Conservation (phyloP, 208 protist genomes). For the Trypanosoma vivax region DNA sequence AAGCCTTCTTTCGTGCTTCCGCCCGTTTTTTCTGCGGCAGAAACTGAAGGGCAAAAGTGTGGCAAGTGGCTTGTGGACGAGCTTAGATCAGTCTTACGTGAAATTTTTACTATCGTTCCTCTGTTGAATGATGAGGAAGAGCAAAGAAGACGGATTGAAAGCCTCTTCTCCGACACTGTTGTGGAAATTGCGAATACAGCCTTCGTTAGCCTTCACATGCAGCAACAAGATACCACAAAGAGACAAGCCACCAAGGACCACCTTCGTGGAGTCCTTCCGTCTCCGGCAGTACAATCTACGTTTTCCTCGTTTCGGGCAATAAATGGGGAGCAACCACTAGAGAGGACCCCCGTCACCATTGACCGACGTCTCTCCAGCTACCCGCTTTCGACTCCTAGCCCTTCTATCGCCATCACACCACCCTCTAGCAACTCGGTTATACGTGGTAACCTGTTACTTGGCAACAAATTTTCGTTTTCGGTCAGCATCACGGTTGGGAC, state of each 20-base stretch:
- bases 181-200: slow-evolving; percentile 31
- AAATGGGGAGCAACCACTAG: slow-evolving; percentile 4
- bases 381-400: slow-evolving; percentile 61
- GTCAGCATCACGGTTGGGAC: slow-evolving; percentile 55
- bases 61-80: slow-evolving; percentile 46
- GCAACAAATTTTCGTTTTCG: slow-evolving; percentile 48
- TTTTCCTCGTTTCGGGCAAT: slow-evolving; percentile 10
- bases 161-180: slow-evolving; percentile 27
- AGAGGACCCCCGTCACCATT: slow-evolving; percentile 34
- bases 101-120: slow-evolving; percentile 54
- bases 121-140: slow-evolving; percentile 56
- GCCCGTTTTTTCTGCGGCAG: slow-evolving; percentile 47
- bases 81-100: slow-evolving; percentile 49
- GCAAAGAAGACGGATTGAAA: slow-evolving; percentile 40
- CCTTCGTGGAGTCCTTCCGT: not conserved
- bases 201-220: slow-evolving; percentile 33
- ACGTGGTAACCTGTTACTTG: slow-evolving; percentile 53
- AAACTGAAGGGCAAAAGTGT: slow-evolving; percentile 40
- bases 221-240: not conserved
- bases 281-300: slow-evolving; percentile 9
- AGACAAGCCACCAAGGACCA: not conserved
- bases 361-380: slow-evolving; percentile 55
- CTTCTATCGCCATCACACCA: slow-evolving; percentile 64
- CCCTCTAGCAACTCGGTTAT: slow-evolving; percentile 37
- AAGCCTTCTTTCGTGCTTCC: slow-evolving; percentile 81